Evolutionary conservation across 495 filamentous ascomycete species (phyloP), one percentile per base, ranked within the genome.

Genomic region (Bryoglossum gracile): DNA sequence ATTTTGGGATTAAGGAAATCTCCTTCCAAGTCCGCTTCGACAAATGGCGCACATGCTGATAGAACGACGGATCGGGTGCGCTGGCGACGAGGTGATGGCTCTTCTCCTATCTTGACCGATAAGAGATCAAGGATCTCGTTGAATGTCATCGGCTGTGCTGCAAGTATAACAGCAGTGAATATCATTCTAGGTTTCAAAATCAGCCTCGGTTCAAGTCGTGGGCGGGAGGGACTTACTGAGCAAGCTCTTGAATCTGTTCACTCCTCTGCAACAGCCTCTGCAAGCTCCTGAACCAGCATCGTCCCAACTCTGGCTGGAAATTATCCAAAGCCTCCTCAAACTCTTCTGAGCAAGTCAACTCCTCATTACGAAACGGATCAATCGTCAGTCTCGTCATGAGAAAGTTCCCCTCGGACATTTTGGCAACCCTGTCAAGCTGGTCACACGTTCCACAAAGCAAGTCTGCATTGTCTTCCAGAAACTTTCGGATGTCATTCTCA

Each of bases 341-440:
- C 19, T 50, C 48, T 16, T 50, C 48, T 3, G 24, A 30, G 26
- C 48, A 50, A n/a, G 48, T 50, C 19, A 50, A 37, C 25, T 50
- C 38, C 14, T 43, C 38, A 16, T 53, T 49, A 8, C 53, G 44
- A 16, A 65, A 43, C 0, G 56, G 52, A 18, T 56, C 54, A 14
- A 59, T 35, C 21, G 55, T 58, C 16, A 64, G 42, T 23, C 48
- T 57, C 8, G 51, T 57, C 45, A 51, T 58, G 8, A 67, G 47
- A 21, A 64, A 67, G 43, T 65, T 65, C 4, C 60, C 61, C 26
- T 59, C 54, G 4, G 60, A 57, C 22, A 51, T 19, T 4, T 57
- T 52, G 17, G 37, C 48, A 54, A 46, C 43, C 43, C 30, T 51
- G 26, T 24, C 44, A 35, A 42, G 16, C 32, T 36, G 49, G 32